Conservation (phyloP, 495 filamentous ascomycete species). For the Penicillium egyptiacum region DNA sequence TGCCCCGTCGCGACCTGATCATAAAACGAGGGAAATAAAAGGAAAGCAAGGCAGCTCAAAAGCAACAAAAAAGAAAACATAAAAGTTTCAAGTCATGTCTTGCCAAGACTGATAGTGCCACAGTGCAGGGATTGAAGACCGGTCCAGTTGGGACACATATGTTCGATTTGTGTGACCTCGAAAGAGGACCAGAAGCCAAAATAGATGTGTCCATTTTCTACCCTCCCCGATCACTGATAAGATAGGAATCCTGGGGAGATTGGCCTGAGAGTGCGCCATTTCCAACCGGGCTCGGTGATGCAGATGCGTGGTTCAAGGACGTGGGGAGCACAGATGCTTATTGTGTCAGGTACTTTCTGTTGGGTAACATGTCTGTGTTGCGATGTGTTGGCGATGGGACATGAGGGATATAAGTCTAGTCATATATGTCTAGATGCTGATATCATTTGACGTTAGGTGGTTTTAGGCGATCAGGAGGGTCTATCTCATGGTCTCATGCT, state of each 20-base stretch:
- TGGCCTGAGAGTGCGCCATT: neutral
- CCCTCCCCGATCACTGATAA: neutral
- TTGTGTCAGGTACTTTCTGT: constrained; percentile 4
- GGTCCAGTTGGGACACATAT: constrained; percentile 4
- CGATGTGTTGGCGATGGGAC: neutral
- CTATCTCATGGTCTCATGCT: constrained; percentile 1
- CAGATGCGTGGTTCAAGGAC: constrained; percentile 11
- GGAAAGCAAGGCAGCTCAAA: neutral
- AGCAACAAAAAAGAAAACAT: neutral
- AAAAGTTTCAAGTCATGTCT: constrained; percentile 14
- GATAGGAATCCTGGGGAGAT: constrained; percentile 8
- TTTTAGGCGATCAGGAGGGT: neutral
- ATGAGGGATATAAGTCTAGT: neutral
- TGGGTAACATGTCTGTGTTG: constrained; percentile 9
- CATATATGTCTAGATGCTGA: neutral
- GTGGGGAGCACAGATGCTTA: neutral
- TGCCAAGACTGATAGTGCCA: constrained; percentile 13
- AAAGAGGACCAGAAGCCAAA: neutral
- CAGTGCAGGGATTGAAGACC: constrained; percentile 5
- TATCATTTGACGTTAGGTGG: neutral
- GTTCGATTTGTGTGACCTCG: constrained; percentile 7
- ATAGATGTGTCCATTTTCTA: constrained; percentile 2
- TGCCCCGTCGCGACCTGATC: neutral
- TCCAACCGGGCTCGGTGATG: constrained; percentile 4
- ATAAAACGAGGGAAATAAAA: neutral